Conservation (phyloP, 208 protist genomes). For the Leishmania guyanensis region DNA sequence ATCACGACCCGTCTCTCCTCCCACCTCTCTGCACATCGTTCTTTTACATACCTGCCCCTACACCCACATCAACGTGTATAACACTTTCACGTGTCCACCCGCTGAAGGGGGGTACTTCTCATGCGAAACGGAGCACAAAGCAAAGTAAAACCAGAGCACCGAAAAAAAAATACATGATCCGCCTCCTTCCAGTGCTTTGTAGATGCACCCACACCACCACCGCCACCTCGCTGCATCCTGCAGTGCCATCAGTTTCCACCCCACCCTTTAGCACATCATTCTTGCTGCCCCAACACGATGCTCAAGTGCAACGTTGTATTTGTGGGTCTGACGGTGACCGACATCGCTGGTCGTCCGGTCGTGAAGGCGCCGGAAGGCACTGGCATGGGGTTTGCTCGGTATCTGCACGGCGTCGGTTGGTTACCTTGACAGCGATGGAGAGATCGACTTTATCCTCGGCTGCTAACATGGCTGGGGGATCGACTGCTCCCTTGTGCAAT, state of each 20-base stretch:
- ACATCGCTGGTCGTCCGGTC: constrained; percentile 20
- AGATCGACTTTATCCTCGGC: constrained; percentile 27
- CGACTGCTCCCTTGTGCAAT: constrained; percentile 22
- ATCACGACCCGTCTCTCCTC: neutral
- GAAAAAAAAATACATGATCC: neutral
- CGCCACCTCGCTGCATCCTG: neutral
- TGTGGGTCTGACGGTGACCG: constrained; percentile 22
- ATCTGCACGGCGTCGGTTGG: constrained; percentile 24
- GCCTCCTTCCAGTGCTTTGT: neutral
- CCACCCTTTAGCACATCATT: neutral
- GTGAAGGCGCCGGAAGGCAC: constrained; percentile 27
- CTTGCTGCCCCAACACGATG: constrained; percentile 7
- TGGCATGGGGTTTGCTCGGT: constrained; percentile 19
- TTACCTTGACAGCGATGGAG: constrained; percentile 26
- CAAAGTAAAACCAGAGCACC: neutral
- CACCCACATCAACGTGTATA: too few relatives aligned
- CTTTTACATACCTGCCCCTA: neutral
- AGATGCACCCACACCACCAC: neutral
- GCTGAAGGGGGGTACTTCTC: neutral
- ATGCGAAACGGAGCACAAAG: neutral
- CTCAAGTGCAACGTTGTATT: constrained; percentile 19
- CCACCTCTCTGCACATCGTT: neutral
- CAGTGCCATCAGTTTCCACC: neutral
- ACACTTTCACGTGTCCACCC: neutral
- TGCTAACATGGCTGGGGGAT: constrained; percentile 29